Conservation (phyloP, 108 stramenopile genomes). For the Cyclotella cryptica region DNA sequence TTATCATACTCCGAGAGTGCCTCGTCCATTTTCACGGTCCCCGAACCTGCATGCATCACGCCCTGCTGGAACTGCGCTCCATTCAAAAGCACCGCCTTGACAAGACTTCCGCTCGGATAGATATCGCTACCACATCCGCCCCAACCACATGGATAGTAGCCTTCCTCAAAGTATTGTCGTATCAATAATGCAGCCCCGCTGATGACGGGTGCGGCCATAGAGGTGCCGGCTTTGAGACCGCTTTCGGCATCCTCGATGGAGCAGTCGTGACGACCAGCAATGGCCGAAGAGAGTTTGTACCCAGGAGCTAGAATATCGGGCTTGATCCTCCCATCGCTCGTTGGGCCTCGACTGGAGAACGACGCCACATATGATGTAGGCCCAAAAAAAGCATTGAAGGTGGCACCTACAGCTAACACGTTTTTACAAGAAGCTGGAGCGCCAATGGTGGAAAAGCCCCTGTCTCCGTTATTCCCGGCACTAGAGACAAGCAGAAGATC, state of each 20-base stretch:
- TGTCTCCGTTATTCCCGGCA: conserved; percentile 61
- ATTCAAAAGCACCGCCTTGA: conserved; percentile 73
- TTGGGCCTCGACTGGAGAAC: conserved; percentile 65
- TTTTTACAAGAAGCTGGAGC: conserved; percentile 73
- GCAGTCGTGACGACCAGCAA: conserved; percentile 34
- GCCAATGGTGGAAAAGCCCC: conserved; percentile 36
- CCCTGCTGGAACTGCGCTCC: conserved; percentile 51
- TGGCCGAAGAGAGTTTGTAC: conserved; percentile 54
- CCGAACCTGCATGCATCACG: background rate
- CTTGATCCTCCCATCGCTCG: conserved; percentile 68
- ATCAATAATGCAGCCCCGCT: conserved; percentile 78
- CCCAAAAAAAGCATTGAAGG: conserved; percentile 29
- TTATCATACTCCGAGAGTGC: conserved; percentile 46
- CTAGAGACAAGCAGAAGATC: conserved; percentile 44
- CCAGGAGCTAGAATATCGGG: conserved; percentile 79
- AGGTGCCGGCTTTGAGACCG: conserved; percentile 40
- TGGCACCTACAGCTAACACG: conserved; percentile 65
- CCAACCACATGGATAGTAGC: conserved; percentile 59
- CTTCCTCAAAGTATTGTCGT: conserved; percentile 72
- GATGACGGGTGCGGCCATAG: conserved; percentile 79
- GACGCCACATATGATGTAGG: conserved; percentile 40
- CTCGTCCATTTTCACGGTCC: background rate
- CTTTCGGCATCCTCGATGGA: conserved; percentile 17
- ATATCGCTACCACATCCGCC: conserved; percentile 43
- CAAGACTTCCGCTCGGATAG: conserved; percentile 58